Evolutionary conservation across 2,329 filamentous ascomycete species (phyloP).

Genomic region (Ceratocystiopsis minuta): DNA sequence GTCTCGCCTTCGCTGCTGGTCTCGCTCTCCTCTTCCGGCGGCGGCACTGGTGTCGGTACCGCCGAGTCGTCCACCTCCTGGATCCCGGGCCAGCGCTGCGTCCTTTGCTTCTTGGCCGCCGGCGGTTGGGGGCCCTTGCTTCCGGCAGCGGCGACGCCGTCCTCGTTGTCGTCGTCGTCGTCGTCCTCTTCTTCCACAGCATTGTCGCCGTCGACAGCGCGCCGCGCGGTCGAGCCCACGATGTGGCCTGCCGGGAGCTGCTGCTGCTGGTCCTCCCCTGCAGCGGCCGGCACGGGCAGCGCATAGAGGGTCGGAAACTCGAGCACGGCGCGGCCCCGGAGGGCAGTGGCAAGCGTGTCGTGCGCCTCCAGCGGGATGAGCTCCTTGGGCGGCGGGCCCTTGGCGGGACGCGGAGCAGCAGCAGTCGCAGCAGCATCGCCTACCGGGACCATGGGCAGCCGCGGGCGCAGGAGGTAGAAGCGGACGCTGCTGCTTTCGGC

Average conservation of each 20-base stretch:
- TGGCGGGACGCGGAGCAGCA: background rate
- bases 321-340: slow-evolving; percentile 40
- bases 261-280: background rate
- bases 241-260: slow-evolving; percentile 11
- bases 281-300: slow-evolving; percentile 18
- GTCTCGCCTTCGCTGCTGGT: slow-evolving; percentile 8
- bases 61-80: background rate
- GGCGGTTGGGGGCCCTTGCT: background rate
- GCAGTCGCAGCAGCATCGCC: no score
- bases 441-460: background rate
- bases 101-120: slow-evolving; percentile 2
- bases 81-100: background rate
- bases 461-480: slow-evolving; percentile 14
- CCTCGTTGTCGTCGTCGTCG: background rate
- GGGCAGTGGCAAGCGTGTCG: slow-evolving; percentile 29
- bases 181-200: background rate
- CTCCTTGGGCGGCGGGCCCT: slow-evolving; percentile 5
- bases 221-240: slow-evolving; percentile 11
- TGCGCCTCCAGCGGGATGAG: slow-evolving; percentile 35
- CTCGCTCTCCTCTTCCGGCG: slow-evolving; percentile 7
- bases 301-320: slow-evolving; percentile 58
- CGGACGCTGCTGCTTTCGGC: slow-evolving; percentile 2
- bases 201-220: background rate
- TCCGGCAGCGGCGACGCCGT: background rate
- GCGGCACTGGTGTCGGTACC: background rate